Conservation (phyloP, 257 asterid genomes). For the Scutellaria galericulata region DNA sequence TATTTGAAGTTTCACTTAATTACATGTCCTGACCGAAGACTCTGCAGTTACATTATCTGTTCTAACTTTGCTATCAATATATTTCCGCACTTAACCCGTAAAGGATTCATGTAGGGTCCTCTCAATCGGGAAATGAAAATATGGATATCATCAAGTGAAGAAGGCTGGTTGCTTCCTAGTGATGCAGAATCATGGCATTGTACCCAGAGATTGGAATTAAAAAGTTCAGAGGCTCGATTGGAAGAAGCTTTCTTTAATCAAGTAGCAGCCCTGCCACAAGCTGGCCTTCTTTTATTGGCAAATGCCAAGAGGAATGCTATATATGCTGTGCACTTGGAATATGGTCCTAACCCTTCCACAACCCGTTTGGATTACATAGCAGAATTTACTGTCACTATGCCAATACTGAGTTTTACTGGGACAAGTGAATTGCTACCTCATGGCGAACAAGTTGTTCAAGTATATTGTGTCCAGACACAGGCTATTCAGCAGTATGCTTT, state of each 20-base stretch:
- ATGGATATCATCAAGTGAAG: slow-evolving; percentile 94
- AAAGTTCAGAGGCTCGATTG: slow-evolving; percentile 65
- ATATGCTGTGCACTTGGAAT: slow-evolving; percentile 94
- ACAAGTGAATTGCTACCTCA: slow-evolving; percentile 77
- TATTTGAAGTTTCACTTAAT: neutral
- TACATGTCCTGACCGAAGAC: neutral
- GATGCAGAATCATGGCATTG: slow-evolving; percentile 93
- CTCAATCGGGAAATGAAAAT: slow-evolving; percentile 84
- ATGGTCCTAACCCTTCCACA: slow-evolving; percentile 82
- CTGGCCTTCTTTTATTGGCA: slow-evolving; percentile 82
- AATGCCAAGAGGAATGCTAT: slow-evolving; percentile 95
- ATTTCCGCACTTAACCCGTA: slow-evolving; percentile 31
- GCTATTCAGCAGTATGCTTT: slow-evolving; percentile 98
- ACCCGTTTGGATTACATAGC: slow-evolving; percentile 87
- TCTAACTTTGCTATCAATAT: slow-evolving; percentile 27
- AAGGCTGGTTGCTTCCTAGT: slow-evolving; percentile 97
- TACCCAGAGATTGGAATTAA: slow-evolving; percentile 81
- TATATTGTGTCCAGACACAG: slow-evolving; percentile 95
- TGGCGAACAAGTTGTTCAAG: slow-evolving; percentile 90
- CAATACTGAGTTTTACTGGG: slow-evolving; percentile 96
- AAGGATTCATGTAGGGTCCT: slow-evolving; percentile 68
- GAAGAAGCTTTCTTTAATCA: slow-evolving; percentile 97
- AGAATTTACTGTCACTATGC: slow-evolving; percentile 95
- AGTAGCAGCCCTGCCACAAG: slow-evolving; percentile 88
- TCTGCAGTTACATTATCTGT: slow-evolving; percentile 34